Conservation (phyloP, 345 rosid genomes). For the Corymbia maculata region DNA sequence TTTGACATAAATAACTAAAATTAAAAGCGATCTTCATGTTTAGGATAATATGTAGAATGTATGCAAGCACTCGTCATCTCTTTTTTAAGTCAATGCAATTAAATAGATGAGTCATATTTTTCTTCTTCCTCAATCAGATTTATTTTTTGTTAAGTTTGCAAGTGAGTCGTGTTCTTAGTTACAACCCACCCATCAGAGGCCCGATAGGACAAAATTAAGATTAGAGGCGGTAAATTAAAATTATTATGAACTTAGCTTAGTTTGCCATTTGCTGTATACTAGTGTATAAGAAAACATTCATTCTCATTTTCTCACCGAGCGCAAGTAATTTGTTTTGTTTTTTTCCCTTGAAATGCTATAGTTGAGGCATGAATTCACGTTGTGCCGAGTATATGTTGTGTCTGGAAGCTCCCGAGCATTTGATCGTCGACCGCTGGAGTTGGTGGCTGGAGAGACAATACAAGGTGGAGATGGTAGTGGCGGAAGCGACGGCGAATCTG, state of each 20-base stretch:
- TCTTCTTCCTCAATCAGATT: neutral
- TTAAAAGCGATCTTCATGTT: neutral
- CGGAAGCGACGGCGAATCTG: neutral
- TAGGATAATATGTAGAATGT: too few species aligned
- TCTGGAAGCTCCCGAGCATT: constrained; percentile 68
- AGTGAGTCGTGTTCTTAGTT: neutral
- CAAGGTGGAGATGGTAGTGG: constrained; percentile 4
- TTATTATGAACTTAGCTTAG: neutral
- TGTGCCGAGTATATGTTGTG: constrained; percentile 68
- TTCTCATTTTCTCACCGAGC: constrained; percentile 6
- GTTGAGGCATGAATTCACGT: constrained; percentile 60
- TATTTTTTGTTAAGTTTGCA: neutral
- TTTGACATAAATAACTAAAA: neutral
- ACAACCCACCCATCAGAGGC: neutral
- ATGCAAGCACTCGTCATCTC: neutral
- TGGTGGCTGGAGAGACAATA: neutral
- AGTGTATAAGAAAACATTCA: neutral
- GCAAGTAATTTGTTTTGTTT: neutral
- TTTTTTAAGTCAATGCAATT: neutral
- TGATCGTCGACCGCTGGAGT: constrained; percentile 68
- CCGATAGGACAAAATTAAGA: neutral
- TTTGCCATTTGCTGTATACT: neutral
- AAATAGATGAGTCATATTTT: neutral
- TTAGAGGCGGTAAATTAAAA: too few species aligned
- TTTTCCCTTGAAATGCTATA: neutral